Base-by-base conservation (phyloP, 768 basidiomycete species). In the Podaxis pistillaris region DNA sequence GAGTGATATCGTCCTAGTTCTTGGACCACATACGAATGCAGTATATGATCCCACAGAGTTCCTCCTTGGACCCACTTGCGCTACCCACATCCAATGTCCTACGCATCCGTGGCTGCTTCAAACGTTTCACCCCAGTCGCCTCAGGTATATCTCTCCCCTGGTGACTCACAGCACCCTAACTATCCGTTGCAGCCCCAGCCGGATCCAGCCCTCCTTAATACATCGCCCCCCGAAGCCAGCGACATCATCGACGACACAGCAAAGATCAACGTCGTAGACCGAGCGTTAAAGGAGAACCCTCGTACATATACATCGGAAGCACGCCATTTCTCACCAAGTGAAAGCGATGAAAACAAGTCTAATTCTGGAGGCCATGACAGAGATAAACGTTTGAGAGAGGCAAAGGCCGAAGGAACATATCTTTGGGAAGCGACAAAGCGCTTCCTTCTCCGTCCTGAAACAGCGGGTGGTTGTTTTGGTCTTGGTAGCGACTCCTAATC, bases 401-500 rank as follows among this genome's bases (percentile, higher is more conserved):
- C 73, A 4, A 79, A 82, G 63, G 79, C 80, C 33, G 85, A 88
- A 69, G 80, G 82, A 30, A 70, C 75, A 56, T 79, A 86, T 60
- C 67, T 85, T 11, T 88, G 83, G 82, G 74, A 79, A 8, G 65
- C 78, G 26, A 72, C 81, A 3, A 86, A 85, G 65, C 73, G 81
- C 30, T 79, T 82, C 66, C 67, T 91, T 26, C 74, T 91, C 63
- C 80, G 84, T 30, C 90, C 90, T 13, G 84, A 85, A 26, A 84
- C 89, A 56, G 86, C 87, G 9, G 88, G 91, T 28, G 90, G 91
- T 47, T 75, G 91, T 30, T 67, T 92, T 64, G 90, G 90, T 47
- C 70, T 92, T 50, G 80, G 90, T 90, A 65, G 17, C 83, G 77
- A 7, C 28, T 33, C 5, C 38, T 19, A 37, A 30, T 56, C n/a